Conservation (phyloP, 495 filamentous ascomycete genomes). For the Collariella sp. region DNA sequence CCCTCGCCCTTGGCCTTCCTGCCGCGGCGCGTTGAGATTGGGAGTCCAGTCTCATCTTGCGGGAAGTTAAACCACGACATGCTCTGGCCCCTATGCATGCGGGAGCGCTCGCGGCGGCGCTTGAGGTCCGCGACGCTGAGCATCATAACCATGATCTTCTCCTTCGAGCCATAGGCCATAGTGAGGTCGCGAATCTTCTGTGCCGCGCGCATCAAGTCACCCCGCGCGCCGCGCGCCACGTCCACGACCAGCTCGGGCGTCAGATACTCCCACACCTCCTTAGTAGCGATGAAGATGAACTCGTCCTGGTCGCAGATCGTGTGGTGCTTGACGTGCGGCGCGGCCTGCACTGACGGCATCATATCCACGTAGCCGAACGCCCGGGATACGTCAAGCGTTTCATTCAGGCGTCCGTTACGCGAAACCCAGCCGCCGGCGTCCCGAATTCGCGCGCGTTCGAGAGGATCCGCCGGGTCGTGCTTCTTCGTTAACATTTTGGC, state of each 20-base stretch:
- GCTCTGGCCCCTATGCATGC: conserved; percentile 59
- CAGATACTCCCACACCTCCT: conserved; percentile 90
- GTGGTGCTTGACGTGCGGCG: conserved; percentile 71
- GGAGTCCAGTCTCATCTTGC: conserved; percentile 56
- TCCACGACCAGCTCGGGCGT: conserved; percentile 85
- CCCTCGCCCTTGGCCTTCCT: conserved; percentile 59
- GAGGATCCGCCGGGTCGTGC: conserved; percentile 80
- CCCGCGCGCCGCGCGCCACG: conserved; percentile 69
- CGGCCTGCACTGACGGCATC: conserved; percentile 88
- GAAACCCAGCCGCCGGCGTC: conserved; percentile 94
- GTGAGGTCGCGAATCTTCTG: conserved; percentile 93
- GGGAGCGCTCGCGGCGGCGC: conserved; percentile 61
- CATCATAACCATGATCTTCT: conserved; percentile 98
- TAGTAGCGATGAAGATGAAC: conserved; percentile 82
- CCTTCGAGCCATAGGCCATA: conserved; percentile 84
- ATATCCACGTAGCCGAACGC: conserved; percentile 91
- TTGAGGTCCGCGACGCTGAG: conserved; percentile 85
- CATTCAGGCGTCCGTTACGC: conserved; percentile 86
- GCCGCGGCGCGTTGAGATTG: conserved; percentile 47
- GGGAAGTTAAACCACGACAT: conserved; percentile 68
- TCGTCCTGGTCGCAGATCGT: conserved; percentile 85
- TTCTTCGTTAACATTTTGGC: conserved; percentile 75
- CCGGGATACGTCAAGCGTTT: conserved; percentile 79
- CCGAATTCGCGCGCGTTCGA: conserved; percentile 80
- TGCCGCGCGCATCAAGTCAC: conserved; percentile 89